These are phyloP conservation scores for Sordariomycetes sp. DNA, from an alignment of 2,329 filamentous ascomycete species.

Conservation along the genomic window DNA sequence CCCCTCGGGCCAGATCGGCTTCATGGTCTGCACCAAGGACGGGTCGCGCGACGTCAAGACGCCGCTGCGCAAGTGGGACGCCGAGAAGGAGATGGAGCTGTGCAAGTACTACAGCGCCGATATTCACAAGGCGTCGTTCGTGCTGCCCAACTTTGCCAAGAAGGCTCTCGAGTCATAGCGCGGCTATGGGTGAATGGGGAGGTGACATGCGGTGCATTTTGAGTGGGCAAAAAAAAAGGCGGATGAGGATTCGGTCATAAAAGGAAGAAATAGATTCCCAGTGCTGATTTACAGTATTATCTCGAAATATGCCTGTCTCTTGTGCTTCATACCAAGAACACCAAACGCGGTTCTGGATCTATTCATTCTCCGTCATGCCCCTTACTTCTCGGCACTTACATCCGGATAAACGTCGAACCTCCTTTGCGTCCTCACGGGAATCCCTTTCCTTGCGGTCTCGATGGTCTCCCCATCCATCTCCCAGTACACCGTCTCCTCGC, in stretches of 20 bases:
- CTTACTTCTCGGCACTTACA: conserved; percentile 49
- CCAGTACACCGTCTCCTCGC: conserved; percentile 64
- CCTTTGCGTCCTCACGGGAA: conserved; percentile 75
- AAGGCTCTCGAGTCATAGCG: conserved; percentile 47
- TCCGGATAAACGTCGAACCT: conserved; percentile 95
- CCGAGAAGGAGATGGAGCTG: conserved; percentile 83
- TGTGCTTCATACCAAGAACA: neutral
- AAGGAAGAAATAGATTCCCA: neutral
- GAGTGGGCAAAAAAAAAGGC: neutral
- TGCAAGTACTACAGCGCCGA: conserved; percentile 97
- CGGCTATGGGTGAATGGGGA: neutral
- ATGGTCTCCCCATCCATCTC: conserved; percentile 61
- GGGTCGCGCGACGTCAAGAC: conserved; percentile 70
- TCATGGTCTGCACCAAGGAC: conserved; percentile 99
- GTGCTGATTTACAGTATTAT: neutral
- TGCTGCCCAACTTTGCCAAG: conserved; percentile 88
- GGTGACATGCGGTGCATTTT: neutral
- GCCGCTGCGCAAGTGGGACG: conserved; percentile 70
- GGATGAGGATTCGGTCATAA: neutral
- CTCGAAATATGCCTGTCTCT: neutral
- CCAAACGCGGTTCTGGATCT: neutral
- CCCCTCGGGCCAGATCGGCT: conserved; percentile 96
- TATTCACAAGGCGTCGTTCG: conserved; percentile 89
- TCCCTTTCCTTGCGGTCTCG: conserved; percentile 65
- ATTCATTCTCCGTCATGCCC: conserved; percentile 20